Evolutionary conservation across 768 basidiomycete species (phyloP).

Genomic region (Podaxis sp.): DNA sequence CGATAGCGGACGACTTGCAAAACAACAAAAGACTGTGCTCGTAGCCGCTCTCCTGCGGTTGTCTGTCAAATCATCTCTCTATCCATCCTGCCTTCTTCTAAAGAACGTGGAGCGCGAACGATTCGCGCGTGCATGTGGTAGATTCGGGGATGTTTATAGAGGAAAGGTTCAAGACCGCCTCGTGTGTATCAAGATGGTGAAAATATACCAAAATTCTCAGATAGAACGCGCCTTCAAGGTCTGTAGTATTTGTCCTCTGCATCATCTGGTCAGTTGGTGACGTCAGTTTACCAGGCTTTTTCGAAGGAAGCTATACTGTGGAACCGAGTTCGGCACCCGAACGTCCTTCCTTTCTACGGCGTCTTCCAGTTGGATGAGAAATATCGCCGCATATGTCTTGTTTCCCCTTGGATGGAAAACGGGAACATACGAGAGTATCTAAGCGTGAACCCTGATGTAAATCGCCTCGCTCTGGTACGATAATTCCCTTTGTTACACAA

Average conservation of each 20-base stretch:
- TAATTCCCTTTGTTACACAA: not conserved
- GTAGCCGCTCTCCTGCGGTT: conserved; percentile 12
- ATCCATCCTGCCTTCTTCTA: conserved; percentile 7
- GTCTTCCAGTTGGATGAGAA: conserved; percentile 25
- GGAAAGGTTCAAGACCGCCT: conserved; percentile 12
- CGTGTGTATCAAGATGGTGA: conserved; percentile 22
- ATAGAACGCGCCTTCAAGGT: conserved; percentile 19
- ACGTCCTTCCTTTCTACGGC: conserved; percentile 36
- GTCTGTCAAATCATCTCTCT: conserved; percentile 5
- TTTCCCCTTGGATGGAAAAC: conserved; percentile 37
- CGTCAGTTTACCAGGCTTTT: conserved; percentile 21
- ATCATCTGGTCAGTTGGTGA: not conserved
- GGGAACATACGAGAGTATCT: conserved; percentile 31
- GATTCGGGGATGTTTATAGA: conserved; percentile 24
- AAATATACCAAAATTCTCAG: conserved; percentile 19
- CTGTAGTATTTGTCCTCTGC: not conserved
- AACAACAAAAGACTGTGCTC: not conserved
- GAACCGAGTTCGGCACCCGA: conserved; percentile 24
- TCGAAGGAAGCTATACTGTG: conserved; percentile 28
- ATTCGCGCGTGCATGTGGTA: conserved; percentile 18
- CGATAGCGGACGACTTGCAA: not conserved
- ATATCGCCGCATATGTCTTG: conserved; percentile 28
- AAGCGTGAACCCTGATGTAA: conserved; percentile 14
- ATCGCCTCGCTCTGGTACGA: conserved; percentile 19
- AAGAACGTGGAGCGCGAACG: conserved; percentile 6